Percentiles rank a stretch among this genome's conserved stretches.
Evolutionary conservation across 805 yeast species (phyloP).

Genomic region (Suhomyces kilbournensis): DNA sequence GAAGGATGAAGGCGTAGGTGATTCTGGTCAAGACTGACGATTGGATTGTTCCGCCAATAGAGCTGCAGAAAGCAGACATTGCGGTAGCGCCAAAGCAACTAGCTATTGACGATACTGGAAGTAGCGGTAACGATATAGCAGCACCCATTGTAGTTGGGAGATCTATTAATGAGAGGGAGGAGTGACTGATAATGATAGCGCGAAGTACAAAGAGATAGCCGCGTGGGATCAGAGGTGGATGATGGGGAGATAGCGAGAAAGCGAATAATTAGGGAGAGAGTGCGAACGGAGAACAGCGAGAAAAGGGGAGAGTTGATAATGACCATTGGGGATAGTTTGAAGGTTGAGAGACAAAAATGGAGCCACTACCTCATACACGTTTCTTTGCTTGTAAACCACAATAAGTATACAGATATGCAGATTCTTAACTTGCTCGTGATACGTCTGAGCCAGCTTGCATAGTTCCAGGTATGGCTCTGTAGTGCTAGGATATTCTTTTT

Average conservation of each 20-base stretch:
- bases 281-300: too few relatives aligned
- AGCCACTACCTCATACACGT: neutral
- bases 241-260: neutral
- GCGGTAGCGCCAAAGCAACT: conserved; percentile 78
- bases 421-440: too few relatives aligned
- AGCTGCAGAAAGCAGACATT: conserved; percentile 56
- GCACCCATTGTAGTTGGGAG: conserved; percentile 52
- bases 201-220: neutral
- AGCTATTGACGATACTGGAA: conserved; percentile 49
- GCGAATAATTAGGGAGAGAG: too few relatives aligned
- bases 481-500: too few relatives aligned
- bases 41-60: conserved; percentile 58
- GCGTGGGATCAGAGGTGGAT: neutral
- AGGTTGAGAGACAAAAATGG: neutral
- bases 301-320: too few relatives aligned
- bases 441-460: neutral
- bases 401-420: too few relatives aligned
- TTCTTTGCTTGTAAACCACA: neutral
- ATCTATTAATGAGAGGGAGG: neutral
- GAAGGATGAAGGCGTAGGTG: conserved; percentile 75
- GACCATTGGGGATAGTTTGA: too few relatives aligned
- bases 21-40: conserved; percentile 83
- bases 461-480: neutral
- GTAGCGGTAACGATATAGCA: conserved; percentile 66
- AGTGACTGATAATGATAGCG: neutral